phyloP scores from a whole-genome alignment of 2,329 filamentous ascomycete species.

The Clonostachys rhizophaga region DNA sequence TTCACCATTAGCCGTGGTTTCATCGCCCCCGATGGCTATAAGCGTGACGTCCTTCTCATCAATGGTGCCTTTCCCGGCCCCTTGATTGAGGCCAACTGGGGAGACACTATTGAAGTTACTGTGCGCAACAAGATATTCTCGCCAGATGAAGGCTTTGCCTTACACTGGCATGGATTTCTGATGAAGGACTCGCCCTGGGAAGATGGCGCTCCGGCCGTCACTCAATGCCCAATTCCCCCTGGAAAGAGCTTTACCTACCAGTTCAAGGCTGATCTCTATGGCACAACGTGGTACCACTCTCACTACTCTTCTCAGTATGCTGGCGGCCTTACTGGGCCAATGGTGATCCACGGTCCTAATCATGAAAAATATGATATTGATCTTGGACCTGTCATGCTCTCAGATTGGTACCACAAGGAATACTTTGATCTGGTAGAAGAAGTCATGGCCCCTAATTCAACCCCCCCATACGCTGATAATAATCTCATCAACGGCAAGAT shows the following conservation, averaged over 20 bases:
- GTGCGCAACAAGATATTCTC: conserved; percentile 63
- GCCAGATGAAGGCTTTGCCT: conserved; percentile 37
- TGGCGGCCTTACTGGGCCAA: conserved; percentile 56
- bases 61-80: conserved; percentile 66
- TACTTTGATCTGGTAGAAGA: conserved; percentile 43
- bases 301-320: conserved; percentile 56
- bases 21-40: conserved; percentile 53
- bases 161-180: conserved; percentile 52
- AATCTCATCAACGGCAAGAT: conserved; percentile 62
- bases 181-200: conserved; percentile 44
- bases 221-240: conserved; percentile 64
- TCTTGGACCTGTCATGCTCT: conserved; percentile 45
- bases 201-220: conserved; percentile 45
- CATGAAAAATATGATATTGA: conserved; percentile 57
- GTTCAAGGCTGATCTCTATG: conserved; percentile 49
- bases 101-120: conserved; percentile 58
- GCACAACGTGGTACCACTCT: conserved; percentile 55
- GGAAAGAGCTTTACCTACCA: conserved; percentile 48
- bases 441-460: conserved; percentile 31
- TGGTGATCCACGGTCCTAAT: conserved; percentile 51
- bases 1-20: conserved; percentile 44
- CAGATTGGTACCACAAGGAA: conserved; percentile 58
- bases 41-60: conserved; percentile 50
- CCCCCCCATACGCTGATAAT: conserved; percentile 39
- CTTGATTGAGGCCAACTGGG: conserved; percentile 59